Conservation (phyloP, 2,329 filamentous ascomycete genomes). For the Kalmusia sp. region DNA sequence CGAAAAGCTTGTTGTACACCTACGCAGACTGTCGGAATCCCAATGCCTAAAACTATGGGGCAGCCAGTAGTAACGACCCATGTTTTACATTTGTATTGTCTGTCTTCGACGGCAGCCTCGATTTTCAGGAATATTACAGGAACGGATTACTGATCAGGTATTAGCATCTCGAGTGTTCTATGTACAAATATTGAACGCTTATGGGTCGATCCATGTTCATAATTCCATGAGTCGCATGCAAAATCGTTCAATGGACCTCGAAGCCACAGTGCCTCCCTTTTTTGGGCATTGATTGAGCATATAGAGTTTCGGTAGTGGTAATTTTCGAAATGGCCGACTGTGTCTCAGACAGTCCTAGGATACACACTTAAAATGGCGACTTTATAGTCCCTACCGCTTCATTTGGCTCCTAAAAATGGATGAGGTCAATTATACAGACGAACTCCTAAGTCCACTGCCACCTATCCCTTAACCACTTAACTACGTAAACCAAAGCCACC, state of each 20-base stretch:
- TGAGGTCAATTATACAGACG: neutral
- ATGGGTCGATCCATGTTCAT: too few relatives aligned
- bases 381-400: neutral
- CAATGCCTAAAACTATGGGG: too few relatives aligned
- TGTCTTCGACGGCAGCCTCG: neutral
- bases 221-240: too few relatives aligned
- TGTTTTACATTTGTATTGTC: neutral
- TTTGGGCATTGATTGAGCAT: too few relatives aligned
- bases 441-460: conserved; percentile 58
- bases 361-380: neutral
- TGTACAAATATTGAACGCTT: too few relatives aligned
- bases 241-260: too few relatives aligned
- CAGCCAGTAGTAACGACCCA: neutral
- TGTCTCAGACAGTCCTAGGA: neutral
- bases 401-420: neutral
- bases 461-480: conserved; percentile 65
- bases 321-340: too few relatives aligned
- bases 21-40: too few relatives aligned
- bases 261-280: too few relatives aligned
- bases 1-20: neutral
- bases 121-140: neutral
- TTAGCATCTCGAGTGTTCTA: too few relatives aligned
- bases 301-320: too few relatives aligned
- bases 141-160: too few relatives aligned
- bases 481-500: conserved; percentile 76